Evolutionary conservation across 768 basidiomycete species (phyloP).

Genomic region (Boletus bicolor): DNA sequence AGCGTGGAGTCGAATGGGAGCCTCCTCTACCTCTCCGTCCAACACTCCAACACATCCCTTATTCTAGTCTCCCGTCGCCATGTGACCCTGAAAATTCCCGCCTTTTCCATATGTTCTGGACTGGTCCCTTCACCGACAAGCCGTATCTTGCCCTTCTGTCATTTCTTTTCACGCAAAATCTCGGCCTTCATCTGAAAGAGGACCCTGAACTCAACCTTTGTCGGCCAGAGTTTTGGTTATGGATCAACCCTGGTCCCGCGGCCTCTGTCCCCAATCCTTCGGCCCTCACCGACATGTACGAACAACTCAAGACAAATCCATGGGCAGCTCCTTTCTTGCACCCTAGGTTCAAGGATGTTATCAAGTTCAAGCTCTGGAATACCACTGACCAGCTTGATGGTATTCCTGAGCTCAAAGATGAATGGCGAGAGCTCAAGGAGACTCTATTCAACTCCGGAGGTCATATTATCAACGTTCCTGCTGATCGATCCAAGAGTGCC

Average conservation of each 20-base stretch:
- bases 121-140: constrained; percentile 97
- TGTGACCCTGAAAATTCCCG: constrained; percentile 87
- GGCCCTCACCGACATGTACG: constrained; percentile 80
- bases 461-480: constrained; percentile 63
- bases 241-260: constrained; percentile 98
- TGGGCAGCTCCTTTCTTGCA: constrained; percentile 97
- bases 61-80: constrained; percentile 51
- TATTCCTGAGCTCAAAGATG: constrained; percentile 81
- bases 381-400: constrained; percentile 96
- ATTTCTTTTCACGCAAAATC: constrained; percentile 94
- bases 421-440: constrained; percentile 75
- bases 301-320: constrained; percentile 75
- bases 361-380: constrained; percentile 98
- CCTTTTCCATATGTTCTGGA: constrained; percentile 99
- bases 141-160: constrained; percentile 94
- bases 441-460: constrained; percentile 89
- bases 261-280: constrained; percentile 83
- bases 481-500: constrained; percentile 37
- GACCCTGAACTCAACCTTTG: constrained; percentile 48
- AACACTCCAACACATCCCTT: constrained; percentile 52
- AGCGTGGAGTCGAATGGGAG: constrained; percentile 64
- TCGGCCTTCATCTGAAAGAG: constrained; percentile 69
- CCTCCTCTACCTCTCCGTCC: constrained; percentile 42
- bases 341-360: constrained; percentile 84
- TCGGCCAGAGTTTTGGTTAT: constrained; percentile 92